Percentiles rank a stretch among this genome's conserved stretches.
These are phyloP conservation scores for Trypanosoma brucei DNA, from an alignment of 208 protist genomes.

Conservation along the genomic window DNA sequence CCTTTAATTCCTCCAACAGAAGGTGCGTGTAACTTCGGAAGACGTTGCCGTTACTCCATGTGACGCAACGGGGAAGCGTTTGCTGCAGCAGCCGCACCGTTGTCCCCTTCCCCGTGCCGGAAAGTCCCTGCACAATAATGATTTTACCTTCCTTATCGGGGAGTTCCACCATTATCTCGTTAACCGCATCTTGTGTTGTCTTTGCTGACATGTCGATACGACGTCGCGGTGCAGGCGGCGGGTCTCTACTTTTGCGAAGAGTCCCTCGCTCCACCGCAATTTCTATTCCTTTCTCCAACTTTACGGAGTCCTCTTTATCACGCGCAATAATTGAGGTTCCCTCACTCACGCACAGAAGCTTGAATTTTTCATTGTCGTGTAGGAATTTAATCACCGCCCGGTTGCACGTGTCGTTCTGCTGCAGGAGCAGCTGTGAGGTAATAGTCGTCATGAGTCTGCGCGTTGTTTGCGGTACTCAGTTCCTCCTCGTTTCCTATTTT, in stretches of 20 bases:
- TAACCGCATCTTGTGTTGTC: constrained; percentile 70
- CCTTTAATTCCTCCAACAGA: constrained; percentile 54
- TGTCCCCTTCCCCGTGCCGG: constrained; percentile 89
- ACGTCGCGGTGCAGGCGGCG: constrained; percentile 21
- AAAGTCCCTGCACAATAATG: constrained; percentile 86
- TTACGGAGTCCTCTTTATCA: constrained; percentile 85
- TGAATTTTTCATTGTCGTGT: constrained; percentile 40
- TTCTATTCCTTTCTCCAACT: constrained; percentile 82
- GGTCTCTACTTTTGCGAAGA: constrained; percentile 29
- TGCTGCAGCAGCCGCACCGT: constrained; percentile 75
- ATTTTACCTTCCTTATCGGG: constrained; percentile 70
- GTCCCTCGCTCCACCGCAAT: constrained; percentile 68
- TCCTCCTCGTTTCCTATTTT: not conserved
- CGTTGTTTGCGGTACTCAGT: not conserved
- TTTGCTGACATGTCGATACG: constrained; percentile 69
- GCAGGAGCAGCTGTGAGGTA: constrained; percentile 43
- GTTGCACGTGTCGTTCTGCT: constrained; percentile 85
- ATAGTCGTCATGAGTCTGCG: constrained; percentile 14
- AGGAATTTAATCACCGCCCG: constrained; percentile 53
- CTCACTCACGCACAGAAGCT: constrained; percentile 54
- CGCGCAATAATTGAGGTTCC: constrained; percentile 66
- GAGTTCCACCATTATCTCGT: constrained; percentile 59
- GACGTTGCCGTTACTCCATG: constrained; percentile 92
- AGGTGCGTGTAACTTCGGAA: constrained; percentile 90
- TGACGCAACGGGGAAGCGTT: constrained; percentile 69